Evolutionary conservation across 352 stramenopile species (phyloP), one percentile per base, ranked within the genome.

Genomic region (Globisporangium paddicum): DNA sequence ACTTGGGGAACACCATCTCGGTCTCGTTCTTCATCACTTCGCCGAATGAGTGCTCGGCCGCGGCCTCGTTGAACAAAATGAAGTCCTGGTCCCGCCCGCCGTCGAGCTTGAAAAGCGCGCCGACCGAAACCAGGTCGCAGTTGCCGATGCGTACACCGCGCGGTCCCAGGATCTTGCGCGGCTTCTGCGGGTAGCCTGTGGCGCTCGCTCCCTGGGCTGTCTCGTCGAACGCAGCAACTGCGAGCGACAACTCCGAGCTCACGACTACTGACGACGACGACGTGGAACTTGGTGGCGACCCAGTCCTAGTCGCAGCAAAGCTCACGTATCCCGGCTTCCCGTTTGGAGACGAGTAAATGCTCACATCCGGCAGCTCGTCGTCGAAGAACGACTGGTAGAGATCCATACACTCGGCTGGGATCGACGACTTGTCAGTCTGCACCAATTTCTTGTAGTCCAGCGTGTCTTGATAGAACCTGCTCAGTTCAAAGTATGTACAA

Each of bases 331-430:
- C 16, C 21, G 13, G 30, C 35, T 66, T 55, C 50, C 16, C 2
- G 21, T 44, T 28, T 10, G 63, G 42, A 0, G 68, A 56, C 19
- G 55, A 51, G 26, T 84, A 87, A 16, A 89, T 84, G 23, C 71
- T 62, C 28, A 88, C 76, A 30, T 71, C 69, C 0, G 83, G 81
- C 18, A 93, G 47, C 14, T 86, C 68, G 25, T 90, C 81, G 41
- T 87, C 76, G 38, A 91, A 93, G 50, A 89, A 93, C 1, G 79
- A 91, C 58, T 89, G 86, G 66, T 93, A 93, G 10, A 93, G 55
- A 54, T 90, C 77, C 28, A 93, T 55, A 40, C 75, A 88, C 18
- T 93, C 83, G 0, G 62, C n/a, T 21, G 83, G 72, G 10, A 91
- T 78, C 1, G 75, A 83, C 30, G 66, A 66, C 37, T 83, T 68